These are phyloP conservation scores for Echinosophora koreensis DNA, from an alignment of 306 rosid species.

Conservation along the genomic window DNA sequence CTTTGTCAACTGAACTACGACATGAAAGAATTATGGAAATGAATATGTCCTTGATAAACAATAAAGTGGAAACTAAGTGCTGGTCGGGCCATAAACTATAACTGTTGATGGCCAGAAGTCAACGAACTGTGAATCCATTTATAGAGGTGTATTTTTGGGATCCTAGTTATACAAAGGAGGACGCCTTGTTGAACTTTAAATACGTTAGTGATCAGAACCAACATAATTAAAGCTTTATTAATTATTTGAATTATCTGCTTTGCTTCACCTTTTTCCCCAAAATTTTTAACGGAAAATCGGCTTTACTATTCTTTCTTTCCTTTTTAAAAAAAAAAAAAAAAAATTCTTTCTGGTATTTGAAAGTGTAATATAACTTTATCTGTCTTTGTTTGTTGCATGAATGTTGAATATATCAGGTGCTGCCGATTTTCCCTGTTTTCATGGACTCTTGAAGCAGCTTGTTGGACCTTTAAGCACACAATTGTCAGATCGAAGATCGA, in stretches of 20 bases:
- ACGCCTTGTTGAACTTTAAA: constrained; percentile 21
- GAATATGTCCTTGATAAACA: constrained; percentile 6
- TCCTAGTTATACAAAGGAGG: constrained; percentile 29
- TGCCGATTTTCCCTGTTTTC: constrained; percentile 83
- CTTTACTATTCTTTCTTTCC: no score
- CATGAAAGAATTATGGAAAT: constrained; percentile 33
- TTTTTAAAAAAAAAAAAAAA: no score
- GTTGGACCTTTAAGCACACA: constrained; percentile 89
- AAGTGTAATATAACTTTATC: constrained; percentile 4
- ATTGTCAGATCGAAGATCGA: constrained; percentile 97
- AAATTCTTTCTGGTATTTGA: not conserved
- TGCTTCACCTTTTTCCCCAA: constrained; percentile 18
- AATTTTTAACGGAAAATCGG: not conserved
- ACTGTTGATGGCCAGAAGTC: constrained; percentile 20
- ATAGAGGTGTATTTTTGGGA: constrained; percentile 27
- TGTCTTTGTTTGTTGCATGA: constrained; percentile 38
- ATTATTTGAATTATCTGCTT: constrained; percentile 18
- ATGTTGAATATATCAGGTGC: constrained; percentile 72
- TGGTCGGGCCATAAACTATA: constrained; percentile 38
- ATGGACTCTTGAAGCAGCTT: constrained; percentile 93
- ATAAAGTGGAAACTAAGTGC: constrained; percentile 23
- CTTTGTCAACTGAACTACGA: constrained; percentile 28
- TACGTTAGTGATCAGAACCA: constrained; percentile 10
- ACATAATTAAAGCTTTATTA: constrained; percentile 23
- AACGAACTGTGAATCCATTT: constrained; percentile 27